Conservation (phyloP, 2,329 filamentous ascomycete species). For the Colletotrichum noveboracense region DNA sequence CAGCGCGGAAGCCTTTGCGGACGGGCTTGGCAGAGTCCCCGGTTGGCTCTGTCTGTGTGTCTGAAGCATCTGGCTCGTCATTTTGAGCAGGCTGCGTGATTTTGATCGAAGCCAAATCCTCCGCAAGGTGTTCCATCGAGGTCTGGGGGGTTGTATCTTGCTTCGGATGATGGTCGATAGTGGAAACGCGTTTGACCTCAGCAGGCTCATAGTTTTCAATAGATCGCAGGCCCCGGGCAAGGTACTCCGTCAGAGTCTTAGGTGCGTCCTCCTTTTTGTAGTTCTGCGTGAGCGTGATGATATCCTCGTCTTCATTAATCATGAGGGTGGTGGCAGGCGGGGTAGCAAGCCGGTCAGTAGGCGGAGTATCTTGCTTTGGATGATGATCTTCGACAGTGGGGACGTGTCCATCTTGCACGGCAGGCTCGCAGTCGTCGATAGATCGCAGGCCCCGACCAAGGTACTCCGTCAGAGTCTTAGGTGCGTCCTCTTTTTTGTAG, state of each 20-base stretch:
- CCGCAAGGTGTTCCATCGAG: neutral
- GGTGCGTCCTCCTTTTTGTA: neutral
- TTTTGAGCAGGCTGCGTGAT: neutral
- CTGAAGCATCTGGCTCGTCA: neutral
- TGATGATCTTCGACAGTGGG: neutral
- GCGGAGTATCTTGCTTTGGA: neutral
- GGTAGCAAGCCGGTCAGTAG: neutral
- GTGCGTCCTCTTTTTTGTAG: neutral
- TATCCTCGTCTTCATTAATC: neutral
- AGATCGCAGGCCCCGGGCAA: neutral
- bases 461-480: neutral
- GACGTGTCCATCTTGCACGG: too few relatives aligned
- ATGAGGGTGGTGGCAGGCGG: neutral
- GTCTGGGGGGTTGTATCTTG: neutral
- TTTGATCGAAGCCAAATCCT: neutral
- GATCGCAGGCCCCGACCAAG: neutral
- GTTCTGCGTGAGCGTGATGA: neutral
- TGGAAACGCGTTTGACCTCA: neutral
- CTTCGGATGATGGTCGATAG: neutral
- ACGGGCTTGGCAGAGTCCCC: neutral
- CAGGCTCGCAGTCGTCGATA: neutral
- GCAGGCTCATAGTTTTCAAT: neutral
- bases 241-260: neutral
- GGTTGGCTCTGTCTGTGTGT: neutral
- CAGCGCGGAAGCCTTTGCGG: conserved; percentile 28